A percentile compares a stretch with the other conserved stretches of the same genome.
These are phyloP conservation scores for Exophiala dermatitidis DNA, from an alignment of 2,329 filamentous ascomycete species.

Conservation along the genomic window DNA sequence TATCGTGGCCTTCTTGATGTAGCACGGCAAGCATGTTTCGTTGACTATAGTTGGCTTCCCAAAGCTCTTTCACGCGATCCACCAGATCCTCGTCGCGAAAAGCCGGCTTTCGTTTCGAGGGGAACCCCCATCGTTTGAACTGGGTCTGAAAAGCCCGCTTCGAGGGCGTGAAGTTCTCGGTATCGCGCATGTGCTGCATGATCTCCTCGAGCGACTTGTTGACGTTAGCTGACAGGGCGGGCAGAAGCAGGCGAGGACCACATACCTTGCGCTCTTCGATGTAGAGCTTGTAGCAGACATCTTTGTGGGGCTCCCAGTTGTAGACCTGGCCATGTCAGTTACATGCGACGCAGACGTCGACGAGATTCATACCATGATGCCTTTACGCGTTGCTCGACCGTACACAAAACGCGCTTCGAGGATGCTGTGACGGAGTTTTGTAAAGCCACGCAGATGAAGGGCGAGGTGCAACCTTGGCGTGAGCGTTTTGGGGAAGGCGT, in stretches of 20 bases:
- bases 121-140: conserved; percentile 73
- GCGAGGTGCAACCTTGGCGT: conserved; percentile 9
- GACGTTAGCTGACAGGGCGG: conserved; percentile 2
- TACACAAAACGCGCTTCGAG: conserved; percentile 20
- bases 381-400: conserved; percentile 19
- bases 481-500: not conserved
- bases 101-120: conserved; percentile 63
- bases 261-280: conserved; percentile 60
- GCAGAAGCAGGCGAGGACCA: not conserved
- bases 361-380: conserved; percentile 19
- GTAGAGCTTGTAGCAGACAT: conserved; percentile 63
- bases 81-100: conserved; percentile 63
- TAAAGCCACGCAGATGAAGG: conserved; percentile 15
- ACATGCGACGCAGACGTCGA: not conserved
- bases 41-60: conserved; percentile 66
- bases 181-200: conserved; percentile 60
- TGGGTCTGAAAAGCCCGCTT: conserved; percentile 70
- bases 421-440: conserved; percentile 19
- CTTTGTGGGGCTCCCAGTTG: conserved; percentile 60
- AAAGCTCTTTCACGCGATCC: conserved; percentile 65
- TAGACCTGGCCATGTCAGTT: conserved; percentile 39
- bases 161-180: conserved; percentile 63
- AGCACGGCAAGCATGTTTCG: conserved; percentile 66
- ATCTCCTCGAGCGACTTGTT: conserved; percentile 60
- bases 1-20: conserved; percentile 63